Conservation (phyloP, 2,329 filamentous ascomycete species). For the Corniculantispora saksenae region DNA sequence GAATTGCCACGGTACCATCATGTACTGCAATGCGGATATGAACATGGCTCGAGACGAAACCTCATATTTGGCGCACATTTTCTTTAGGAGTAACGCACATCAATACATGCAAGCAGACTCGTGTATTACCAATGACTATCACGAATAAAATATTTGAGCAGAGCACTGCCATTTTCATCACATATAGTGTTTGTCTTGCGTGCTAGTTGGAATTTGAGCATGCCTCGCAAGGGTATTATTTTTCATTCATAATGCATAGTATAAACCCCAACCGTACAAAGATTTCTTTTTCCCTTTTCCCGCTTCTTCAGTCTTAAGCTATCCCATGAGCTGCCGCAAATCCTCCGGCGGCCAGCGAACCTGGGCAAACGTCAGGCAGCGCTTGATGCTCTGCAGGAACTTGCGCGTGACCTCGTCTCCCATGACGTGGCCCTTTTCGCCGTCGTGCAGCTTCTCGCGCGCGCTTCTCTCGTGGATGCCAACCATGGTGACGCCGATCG, state of each 20-base stretch:
- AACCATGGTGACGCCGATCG: slow-evolving; percentile 99
- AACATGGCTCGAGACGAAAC: neutral
- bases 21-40: neutral
- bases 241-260: neutral
- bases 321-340: slow-evolving; percentile 92
- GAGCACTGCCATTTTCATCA: neutral
- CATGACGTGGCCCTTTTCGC: slow-evolving; percentile 90
- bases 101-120: neutral
- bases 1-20: neutral
- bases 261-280: neutral
- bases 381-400: slow-evolving; percentile 95
- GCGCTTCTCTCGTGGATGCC: slow-evolving; percentile 97
- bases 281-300: neutral
- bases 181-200: neutral
- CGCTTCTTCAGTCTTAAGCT: slow-evolving; percentile 26
- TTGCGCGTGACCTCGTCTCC: slow-evolving; percentile 95
- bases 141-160: neutral
- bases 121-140: neutral
- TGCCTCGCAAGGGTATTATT: slow-evolving; percentile 1
- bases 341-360: slow-evolving; percentile 95
- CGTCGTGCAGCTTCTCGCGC: slow-evolving; percentile 90
- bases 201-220: neutral
- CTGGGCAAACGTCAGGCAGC: slow-evolving; percentile 94
- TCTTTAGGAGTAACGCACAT: neutral
- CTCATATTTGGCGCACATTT: neutral